A percentile compares a stretch with the other conserved stretches of the same genome.
These are phyloP conservation scores for Pichia sp. DNA, from an alignment of 1,139 yeast genomes.

Conservation along the genomic window DNA sequence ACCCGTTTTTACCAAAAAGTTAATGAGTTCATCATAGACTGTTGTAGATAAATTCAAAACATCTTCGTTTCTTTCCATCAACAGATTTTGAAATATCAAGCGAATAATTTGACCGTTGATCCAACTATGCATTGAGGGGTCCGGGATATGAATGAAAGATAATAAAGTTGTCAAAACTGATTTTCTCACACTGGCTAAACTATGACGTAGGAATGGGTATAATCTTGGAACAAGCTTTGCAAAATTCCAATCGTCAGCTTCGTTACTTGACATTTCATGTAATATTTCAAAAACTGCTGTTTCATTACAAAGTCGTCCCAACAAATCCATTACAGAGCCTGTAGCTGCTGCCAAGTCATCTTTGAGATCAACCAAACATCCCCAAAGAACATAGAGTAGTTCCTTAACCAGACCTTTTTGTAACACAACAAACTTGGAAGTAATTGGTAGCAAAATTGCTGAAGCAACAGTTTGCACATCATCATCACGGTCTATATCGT, in stretches of 20 bases:
- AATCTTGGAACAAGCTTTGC: constrained; percentile 81
- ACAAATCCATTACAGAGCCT: constrained; percentile 92
- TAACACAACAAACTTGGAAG: constrained; percentile 71
- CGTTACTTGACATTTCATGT: constrained; percentile 49
- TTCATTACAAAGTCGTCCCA: constrained; percentile 83
- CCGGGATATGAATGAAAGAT: constrained; percentile 72
- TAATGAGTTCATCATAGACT: constrained; percentile 57
- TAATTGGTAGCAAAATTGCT: constrained; percentile 85
- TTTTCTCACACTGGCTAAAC: constrained; percentile 85
- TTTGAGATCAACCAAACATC: constrained; percentile 72
- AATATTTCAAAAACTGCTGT: constrained; percentile 70
- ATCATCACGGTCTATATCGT: constrained; percentile 68
- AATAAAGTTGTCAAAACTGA: constrained; percentile 79
- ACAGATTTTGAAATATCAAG: constrained; percentile 76
- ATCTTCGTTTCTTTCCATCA: constrained; percentile 81
- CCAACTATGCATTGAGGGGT: constrained; percentile 68
- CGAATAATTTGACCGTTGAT: constrained; percentile 68
- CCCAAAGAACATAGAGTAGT: constrained; percentile 80
- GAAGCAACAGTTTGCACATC: constrained; percentile 98
- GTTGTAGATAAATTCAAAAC: constrained; percentile 61
- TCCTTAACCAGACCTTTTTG: constrained; percentile 58
- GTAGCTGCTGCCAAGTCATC: constrained; percentile 94
- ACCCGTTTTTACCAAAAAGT: constrained; percentile 38
- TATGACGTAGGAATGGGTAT: constrained; percentile 90
- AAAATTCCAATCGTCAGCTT: constrained; percentile 48